Base-by-base conservation (phyloP, 306 rosid species). In the Inga leiocalycina region DNA sequence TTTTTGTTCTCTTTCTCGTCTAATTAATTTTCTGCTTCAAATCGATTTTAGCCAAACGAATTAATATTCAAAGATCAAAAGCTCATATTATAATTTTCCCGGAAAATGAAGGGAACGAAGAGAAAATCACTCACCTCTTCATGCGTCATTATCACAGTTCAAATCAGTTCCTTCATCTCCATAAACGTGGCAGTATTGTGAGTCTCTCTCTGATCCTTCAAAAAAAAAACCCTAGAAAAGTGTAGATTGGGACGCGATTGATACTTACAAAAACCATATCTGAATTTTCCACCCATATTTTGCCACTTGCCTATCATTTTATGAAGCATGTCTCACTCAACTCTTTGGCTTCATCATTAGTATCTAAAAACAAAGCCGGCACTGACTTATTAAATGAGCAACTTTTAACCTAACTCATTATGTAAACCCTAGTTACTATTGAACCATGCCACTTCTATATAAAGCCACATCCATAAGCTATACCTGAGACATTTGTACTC, bases 361-460 rank as follows among this genome's bases (percentile, higher is more conserved):
- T 85, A 49, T 12, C 80, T 79, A 88, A 94, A 88, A 6, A 24
- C 89, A 85, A 73, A 35, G 92, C 79, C 90, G 92, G 98, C 98
- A 92, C 94, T 76, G 85, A 9, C 80, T 81, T 54, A 73, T 39
- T 43, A 84, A 89, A 22, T 59, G 66, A 86, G 48, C 0, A 39
- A 39, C 43, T 6, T 24, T 45, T 59, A 59, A 22, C 27, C 71
- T 65, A 74, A 85, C 80, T 86, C 71, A 71, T 15, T 71, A 5
- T 74, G 8, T 35, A 71, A 79, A 87, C 91, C 91, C 14, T 65
- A 71, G 13, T 49, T 49, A 49, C 24, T 41, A 14, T 1, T 51
- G 17, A 3, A 52, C 54, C 54, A 49, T 16, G 16, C 49, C 10
- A 3, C 75, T 68, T 22, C 41, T 89, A 91, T 91, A 91, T 89